Percentiles rank a stretch among this genome's conserved stretches.
Evolutionary conservation across 2,329 filamentous ascomycete genomes (phyloP).

Genomic region (Fusarium foetens): DNA sequence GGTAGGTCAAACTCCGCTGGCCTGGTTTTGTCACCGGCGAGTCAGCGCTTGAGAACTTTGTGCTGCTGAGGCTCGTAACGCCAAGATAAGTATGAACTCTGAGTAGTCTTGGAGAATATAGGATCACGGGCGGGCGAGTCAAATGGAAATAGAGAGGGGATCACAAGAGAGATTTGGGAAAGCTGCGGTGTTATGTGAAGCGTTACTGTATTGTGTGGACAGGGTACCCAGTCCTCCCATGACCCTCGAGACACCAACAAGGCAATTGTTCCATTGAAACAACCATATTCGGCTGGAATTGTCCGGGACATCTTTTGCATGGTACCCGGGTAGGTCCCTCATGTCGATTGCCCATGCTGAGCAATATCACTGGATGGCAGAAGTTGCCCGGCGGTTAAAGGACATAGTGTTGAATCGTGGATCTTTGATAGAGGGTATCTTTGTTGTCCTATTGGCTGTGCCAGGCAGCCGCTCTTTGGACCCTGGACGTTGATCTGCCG

Average conservation of each 20-base stretch:
- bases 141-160: conserved; percentile 15
- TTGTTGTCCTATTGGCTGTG: conserved; percentile 35
- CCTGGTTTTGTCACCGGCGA: conserved; percentile 22
- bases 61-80: background rate
- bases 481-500: conserved; percentile 34
- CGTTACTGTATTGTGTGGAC: conserved; percentile 4
- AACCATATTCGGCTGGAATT: conserved; percentile 18
- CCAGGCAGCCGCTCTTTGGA: conserved; percentile 18
- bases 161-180: conserved; percentile 27
- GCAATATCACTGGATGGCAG: conserved; percentile 28
- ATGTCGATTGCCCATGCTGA: conserved; percentile 7
- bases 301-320: conserved; percentile 24
- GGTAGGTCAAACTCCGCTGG: conserved; percentile 52
- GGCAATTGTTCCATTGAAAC: conserved; percentile 17
- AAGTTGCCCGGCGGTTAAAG: conserved; percentile 35
- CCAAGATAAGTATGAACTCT: background rate
- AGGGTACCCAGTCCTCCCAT: conserved; percentile 25
- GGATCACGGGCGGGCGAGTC: background rate
- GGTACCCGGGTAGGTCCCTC: conserved; percentile 27
- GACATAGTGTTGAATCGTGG: conserved; percentile 33
- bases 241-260: background rate
- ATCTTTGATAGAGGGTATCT: conserved; percentile 33
- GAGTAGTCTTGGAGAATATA: background rate
- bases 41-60: conserved; percentile 1
- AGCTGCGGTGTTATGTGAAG: conserved; percentile 36